These are phyloP conservation scores for Tolypocladium ophioglossoides DNA, from an alignment of 2,329 filamentous ascomycete genomes.

Conservation along the genomic window DNA sequence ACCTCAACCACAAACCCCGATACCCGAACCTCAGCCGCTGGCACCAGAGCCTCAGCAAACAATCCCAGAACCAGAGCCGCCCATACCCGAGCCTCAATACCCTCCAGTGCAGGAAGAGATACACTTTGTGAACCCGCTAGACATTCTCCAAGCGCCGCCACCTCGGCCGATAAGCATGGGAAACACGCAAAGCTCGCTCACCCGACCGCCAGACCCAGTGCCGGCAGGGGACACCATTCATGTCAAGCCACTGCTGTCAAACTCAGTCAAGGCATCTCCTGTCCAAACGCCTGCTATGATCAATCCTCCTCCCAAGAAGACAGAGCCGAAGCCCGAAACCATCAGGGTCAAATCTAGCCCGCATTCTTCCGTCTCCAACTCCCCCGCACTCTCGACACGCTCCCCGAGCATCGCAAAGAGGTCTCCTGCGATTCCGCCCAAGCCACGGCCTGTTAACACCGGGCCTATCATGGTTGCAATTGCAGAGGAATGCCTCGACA, in stretches of 20 bases:
- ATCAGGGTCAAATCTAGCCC: constrained; percentile 23
- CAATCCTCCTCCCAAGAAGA: constrained; percentile 3
- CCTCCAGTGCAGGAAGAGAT: constrained; percentile 6
- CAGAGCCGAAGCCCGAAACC: constrained; percentile 6
- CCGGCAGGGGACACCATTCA: constrained; percentile 3
- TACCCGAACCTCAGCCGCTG: constrained; percentile 3
- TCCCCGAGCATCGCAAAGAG: constrained; percentile 30
- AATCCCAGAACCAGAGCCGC: not conserved
- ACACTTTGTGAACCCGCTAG: constrained; percentile 27
- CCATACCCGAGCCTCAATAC: constrained; percentile 1
- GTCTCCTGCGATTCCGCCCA: constrained; percentile 29
- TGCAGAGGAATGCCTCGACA: constrained; percentile 64
- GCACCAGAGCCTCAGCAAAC: constrained; percentile 2
- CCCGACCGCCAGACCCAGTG: constrained; percentile 4
- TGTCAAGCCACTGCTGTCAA: constrained; percentile 1
- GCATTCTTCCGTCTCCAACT: constrained; percentile 28
- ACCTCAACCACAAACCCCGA: constrained; percentile 7
- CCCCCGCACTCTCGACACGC: constrained; percentile 27
- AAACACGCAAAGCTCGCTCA: constrained; percentile 9
- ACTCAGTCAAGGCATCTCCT: constrained; percentile 4
- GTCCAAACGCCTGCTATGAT: constrained; percentile 6
- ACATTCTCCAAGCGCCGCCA: constrained; percentile 23
- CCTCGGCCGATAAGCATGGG: constrained; percentile 14
- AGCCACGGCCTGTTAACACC: constrained; percentile 35
- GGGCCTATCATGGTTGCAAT: constrained; percentile 56